Base-by-base conservation (phyloP, 2,329 filamentous ascomycete species). In the Monilinia polystroma region DNA sequence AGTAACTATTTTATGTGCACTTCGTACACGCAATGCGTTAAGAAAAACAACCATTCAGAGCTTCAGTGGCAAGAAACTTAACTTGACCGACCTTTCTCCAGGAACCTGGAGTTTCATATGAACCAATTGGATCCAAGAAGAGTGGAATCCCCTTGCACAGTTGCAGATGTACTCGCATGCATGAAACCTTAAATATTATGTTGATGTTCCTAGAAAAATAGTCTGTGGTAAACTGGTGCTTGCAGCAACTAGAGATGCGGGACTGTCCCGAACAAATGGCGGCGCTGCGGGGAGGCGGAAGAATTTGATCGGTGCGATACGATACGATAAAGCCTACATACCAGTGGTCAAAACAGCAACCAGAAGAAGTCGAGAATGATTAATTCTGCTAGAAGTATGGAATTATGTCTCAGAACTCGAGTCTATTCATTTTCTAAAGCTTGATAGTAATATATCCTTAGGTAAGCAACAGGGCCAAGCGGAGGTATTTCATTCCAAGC, bases 1-100 rank as follows among this genome's bases (percentile, higher is more conserved):
- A 23, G 16, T 38, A 29, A n/a, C 20, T 59, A 16, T 16, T n/a
- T 29, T 29, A 38, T 51, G 20, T 26, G 58, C 23, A 23, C 23
- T 23, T 23, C 23, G 23, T 38, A 51, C 11, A 60, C 58, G 45
- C 58, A 62, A 62, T 62, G 58, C 58, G 26, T 20, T 23, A 38
- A 11, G 26, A 23, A 26, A 20, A 23, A 45, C 23, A 51, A 20
- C 58, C 29, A 51, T 23, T 51, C 6, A 38, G 32, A 16, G 51
- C 58, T 43, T 38, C 45, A 51, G 45, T 60, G 57, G 8, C 23
- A 18, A 51, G 16, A 20, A 38, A 2, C 0, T 23, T 18, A 6
- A 12, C 45, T 20, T 60, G 58, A 60, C 58, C 58, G 58, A 47
- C 16, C 20, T 62, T 60, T 62, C 58, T 26, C 45, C 32, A 26